These are phyloP conservation scores for Akanthomyces muscarius DNA, from an alignment of 2,329 filamentous ascomycete genomes.

Conservation along the genomic window DNA sequence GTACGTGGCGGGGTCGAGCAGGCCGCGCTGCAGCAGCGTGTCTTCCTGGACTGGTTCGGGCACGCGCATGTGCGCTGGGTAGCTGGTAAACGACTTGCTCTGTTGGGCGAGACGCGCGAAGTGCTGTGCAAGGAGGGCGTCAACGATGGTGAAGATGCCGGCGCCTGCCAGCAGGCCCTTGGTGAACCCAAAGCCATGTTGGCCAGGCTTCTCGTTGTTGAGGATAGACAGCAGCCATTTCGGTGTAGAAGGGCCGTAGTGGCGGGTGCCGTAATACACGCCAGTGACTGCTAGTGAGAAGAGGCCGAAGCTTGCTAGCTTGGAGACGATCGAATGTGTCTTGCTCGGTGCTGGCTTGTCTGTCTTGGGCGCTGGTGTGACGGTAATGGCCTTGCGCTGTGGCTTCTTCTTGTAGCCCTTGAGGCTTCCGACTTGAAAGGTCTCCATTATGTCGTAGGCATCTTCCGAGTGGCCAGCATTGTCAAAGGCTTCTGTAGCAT, in stretches of 20 bases:
- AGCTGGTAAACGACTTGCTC: conserved; percentile 31
- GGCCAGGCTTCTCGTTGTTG: conserved; percentile 16
- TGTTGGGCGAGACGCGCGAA: conserved; percentile 31
- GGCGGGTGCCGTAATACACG: conserved; percentile 22
- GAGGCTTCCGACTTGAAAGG: conserved; percentile 35
- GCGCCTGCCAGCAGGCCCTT: conserved; percentile 36
- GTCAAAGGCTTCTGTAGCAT: conserved; percentile 77
- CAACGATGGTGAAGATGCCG: conserved; percentile 30
- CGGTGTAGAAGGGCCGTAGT: conserved; percentile 10
- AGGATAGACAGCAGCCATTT: conserved; percentile 10
- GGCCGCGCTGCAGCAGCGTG: conserved; percentile 39
- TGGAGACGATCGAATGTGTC: background rate
- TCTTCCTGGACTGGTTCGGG: conserved; percentile 35
- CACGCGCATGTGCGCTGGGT: conserved; percentile 38
- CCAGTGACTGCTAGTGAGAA: conserved; percentile 22
- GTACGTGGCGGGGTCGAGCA: conserved; percentile 47
- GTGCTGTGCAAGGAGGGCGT: conserved; percentile 28
- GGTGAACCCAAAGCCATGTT: conserved; percentile 31
- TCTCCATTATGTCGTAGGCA: conserved; percentile 40
- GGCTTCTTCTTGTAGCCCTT: conserved; percentile 27
- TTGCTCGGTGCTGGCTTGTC: background rate
- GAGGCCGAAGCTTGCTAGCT: conserved; percentile 21
- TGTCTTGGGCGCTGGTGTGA: background rate
- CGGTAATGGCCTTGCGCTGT: background rate
- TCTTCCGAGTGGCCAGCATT: conserved; percentile 77